Evolutionary conservation across 331 rosid species (phyloP), one percentile per base, ranked within the genome.

Genomic region (Quercus tomentella): DNA sequence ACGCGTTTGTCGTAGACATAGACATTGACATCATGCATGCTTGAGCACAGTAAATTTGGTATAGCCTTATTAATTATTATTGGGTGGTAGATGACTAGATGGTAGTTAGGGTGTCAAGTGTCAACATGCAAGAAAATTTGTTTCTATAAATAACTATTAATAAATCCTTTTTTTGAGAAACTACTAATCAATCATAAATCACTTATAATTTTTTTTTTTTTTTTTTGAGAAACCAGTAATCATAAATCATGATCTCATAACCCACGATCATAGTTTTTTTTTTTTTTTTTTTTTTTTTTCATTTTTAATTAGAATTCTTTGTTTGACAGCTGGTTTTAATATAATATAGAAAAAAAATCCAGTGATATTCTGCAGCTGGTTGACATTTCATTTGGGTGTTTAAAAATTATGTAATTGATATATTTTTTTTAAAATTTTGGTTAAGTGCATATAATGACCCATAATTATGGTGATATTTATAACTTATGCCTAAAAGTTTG

Each of bases 31-130:
- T 78, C 73, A 70, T 23, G 12, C 52, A 73, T 8, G 23, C 65
- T 73, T 23, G 25, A 70, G 70, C 22, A 49, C 30, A 9, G 30
- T 4, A n/a, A 60, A 4, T 60, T 1, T 11, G 23, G 5, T 6
- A 3, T 30, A 16, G 43, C 21, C 22, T 63, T 63, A 15, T 15
- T 67, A 33, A 45, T 18, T 31, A 17, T 67, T 25, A 26, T 23
- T 60, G 18, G 17, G 30, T 14, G 68, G 74, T 41, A 41, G 45
- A 41, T 41, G 45, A 8, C 45, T 60, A 16, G 18, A 18, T 14
- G 68, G 79, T 51, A 6, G 79, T 70, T 74, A 61, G 63, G 70
- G n/a, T 6, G 81, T 81, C 83, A 23, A 54, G n/a, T 6, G 81
- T 81, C 83, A 23, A 41, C 35, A 49, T 41, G 51, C 26, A 62